These are phyloP conservation scores for Bryum argenteum DNA, from an alignment of 225 moss, liverwort and hornwort species.

Conservation along the genomic window DNA sequence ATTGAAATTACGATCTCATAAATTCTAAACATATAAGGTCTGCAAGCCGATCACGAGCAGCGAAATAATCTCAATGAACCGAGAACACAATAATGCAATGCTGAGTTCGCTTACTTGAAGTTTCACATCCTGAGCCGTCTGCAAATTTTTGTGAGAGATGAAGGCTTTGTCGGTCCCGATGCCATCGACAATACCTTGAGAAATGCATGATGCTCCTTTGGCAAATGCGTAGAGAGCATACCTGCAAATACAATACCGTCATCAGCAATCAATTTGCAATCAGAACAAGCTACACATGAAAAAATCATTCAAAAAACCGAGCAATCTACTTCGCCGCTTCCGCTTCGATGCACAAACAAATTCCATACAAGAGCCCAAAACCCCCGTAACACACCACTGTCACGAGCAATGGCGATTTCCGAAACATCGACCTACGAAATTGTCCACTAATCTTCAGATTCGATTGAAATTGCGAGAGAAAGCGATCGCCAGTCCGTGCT, in stretches of 20 bases:
- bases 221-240: conserved; percentile 83
- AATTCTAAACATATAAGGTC: background rate
- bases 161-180: conserved; percentile 78
- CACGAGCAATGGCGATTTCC: background rate
- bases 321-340: background rate
- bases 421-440: background rate
- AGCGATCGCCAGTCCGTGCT: background rate
- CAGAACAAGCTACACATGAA: background rate
- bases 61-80: background rate
- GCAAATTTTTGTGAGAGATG: conserved; percentile 72
- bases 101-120: conserved; percentile 57
- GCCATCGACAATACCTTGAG: conserved; percentile 80
- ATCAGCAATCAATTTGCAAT: conserved; percentile 17
- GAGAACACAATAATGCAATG: conserved; percentile 11
- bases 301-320: background rate
- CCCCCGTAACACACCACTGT: background rate
- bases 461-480: background rate
- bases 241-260: conserved; percentile 42
- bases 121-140: conserved; percentile 59
- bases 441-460: background rate
- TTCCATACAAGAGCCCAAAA: too few relatives aligned
- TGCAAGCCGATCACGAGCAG: conserved; percentile 17
- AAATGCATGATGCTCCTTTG: conserved; percentile 66
- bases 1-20: background rate
- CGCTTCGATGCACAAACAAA: too few relatives aligned